A percentile compares a stretch with the other conserved stretches of the same genome.
phyloP scores from a whole-genome alignment of 306 rosid genomes.

The Acmispon strigosus region DNA sequence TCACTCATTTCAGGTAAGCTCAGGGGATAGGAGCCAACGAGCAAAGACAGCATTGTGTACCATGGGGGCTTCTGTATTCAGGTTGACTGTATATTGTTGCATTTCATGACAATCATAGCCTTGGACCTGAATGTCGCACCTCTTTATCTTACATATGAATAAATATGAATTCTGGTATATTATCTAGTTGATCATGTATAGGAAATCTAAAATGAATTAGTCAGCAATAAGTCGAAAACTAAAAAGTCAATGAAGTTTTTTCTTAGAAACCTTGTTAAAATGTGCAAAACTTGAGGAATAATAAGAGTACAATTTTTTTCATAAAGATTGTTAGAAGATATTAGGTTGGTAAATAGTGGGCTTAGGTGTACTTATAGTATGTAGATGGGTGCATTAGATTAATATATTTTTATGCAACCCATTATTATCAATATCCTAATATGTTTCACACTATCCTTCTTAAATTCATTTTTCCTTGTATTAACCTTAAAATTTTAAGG shows the following conservation, averaged over 20 bases:
- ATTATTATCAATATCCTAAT: too few relatives aligned
- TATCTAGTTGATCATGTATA: neutral
- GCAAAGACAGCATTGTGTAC: constrained; percentile 76
- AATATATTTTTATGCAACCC: neutral
- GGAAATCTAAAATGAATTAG: neutral
- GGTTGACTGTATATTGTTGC: constrained; percentile 41
- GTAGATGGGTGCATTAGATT: neutral
- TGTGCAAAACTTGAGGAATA: neutral
- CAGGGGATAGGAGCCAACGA: constrained; percentile 68
- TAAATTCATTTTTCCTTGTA: too few relatives aligned
- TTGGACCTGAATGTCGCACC: constrained; percentile 6
- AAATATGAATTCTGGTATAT: neutral
- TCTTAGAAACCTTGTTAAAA: neutral
- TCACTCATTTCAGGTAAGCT: constrained; percentile 50
- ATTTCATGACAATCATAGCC: neutral
- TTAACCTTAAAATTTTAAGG: too few relatives aligned
- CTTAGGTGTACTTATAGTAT: neutral
- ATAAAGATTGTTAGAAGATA: neutral
- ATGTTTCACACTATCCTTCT: too few relatives aligned
- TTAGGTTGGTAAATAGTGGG: neutral
- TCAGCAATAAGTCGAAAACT: neutral
- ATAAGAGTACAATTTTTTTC: neutral
- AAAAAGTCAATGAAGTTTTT: neutral
- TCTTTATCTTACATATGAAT: neutral
- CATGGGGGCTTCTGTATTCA: constrained; percentile 98